These are phyloP conservation scores for Lactarius quietus DNA, from an alignment of 768 basidiomycete genomes.

Conservation along the genomic window DNA sequence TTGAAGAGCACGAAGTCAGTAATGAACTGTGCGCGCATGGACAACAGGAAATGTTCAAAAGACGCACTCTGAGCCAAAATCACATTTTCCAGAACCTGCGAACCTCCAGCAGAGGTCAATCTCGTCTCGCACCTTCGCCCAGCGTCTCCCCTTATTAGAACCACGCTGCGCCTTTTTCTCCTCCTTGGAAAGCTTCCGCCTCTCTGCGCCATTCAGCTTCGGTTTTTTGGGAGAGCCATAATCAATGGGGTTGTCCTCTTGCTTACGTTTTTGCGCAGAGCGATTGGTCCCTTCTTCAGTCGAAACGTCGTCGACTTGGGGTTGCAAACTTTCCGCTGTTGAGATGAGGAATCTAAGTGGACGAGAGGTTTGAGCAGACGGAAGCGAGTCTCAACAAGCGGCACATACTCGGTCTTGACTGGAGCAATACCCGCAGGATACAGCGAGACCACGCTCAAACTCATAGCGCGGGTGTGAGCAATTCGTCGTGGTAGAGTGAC, in stretches of 20 bases:
- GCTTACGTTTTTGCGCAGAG: slow-evolving; percentile 26
- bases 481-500: too few relatives aligned
- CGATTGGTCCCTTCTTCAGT: slow-evolving; percentile 57
- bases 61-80: slow-evolving; percentile 60
- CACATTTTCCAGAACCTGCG: slow-evolving; percentile 67
- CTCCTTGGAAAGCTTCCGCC: slow-evolving; percentile 51
- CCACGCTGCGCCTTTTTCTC: slow-evolving; percentile 74
- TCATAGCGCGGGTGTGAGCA: background rate
- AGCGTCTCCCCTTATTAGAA: slow-evolving; percentile 79
- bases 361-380: background rate
- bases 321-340: slow-evolving; percentile 19
- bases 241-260: slow-evolving; percentile 26
- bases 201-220: slow-evolving; percentile 34
- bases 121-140: slow-evolving; percentile 74
- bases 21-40: background rate
- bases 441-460: background rate
- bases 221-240: slow-evolving; percentile 31
- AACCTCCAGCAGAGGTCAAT: slow-evolving; percentile 79
- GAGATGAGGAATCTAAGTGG: slow-evolving; percentile 41
- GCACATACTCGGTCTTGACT: slow-evolving; percentile 49
- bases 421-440: slow-evolving; percentile 48
- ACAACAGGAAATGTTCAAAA: background rate
- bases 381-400: background rate
- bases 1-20: slow-evolving; percentile 28
- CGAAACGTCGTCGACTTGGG: slow-evolving; percentile 50